A percentile compares a stretch with the other conserved stretches of the same genome.
phyloP scores from a whole-genome alignment of 73 alveolate genomes.

The Paramecium pentaurelia region DNA sequence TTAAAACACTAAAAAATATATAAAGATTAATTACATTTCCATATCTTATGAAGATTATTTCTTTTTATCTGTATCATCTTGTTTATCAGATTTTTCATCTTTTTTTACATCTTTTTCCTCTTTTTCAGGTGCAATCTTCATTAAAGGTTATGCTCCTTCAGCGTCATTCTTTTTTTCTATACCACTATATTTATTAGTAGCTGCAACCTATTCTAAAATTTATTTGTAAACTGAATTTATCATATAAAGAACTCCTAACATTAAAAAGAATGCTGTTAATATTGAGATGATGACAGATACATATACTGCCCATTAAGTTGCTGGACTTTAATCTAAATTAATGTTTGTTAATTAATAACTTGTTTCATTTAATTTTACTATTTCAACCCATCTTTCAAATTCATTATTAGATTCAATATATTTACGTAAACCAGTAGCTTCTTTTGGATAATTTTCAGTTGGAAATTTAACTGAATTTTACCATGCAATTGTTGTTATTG shows the following conservation, averaged over 20 bases:
- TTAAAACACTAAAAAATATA: not conserved
- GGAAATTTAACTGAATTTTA: constrained; percentile 7
- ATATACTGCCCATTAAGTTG: constrained; percentile 26
- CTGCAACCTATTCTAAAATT: not conserved
- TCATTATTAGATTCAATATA: constrained; percentile 32
- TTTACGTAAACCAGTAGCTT: not conserved
- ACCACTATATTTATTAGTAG: constrained; percentile 1
- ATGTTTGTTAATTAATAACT: not conserved
- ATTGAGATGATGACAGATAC: not conserved
- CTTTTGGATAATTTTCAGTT: not conserved
- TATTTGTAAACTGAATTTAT: constrained; percentile 26
- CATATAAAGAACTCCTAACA: constrained; percentile 9
- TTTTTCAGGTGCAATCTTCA: constrained; percentile 6
- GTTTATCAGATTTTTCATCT: not conserved
- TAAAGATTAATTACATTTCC: constrained; percentile 24
- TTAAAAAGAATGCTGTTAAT: not conserved
- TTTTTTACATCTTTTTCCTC: not conserved
- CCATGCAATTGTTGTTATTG: constrained; percentile 29
- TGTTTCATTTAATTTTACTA: constrained; percentile 21
- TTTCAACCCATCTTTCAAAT: constrained; percentile 50
- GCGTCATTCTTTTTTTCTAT: constrained; percentile 40
- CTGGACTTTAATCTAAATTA: constrained; percentile 20
- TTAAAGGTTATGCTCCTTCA: not conserved
- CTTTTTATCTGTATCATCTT: not conserved
- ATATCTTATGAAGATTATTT: constrained; percentile 5